These are phyloP conservation scores for Ophiostoma triangulosporum DNA, from an alignment of 2,329 filamentous ascomycete genomes.

Conservation along the genomic window DNA sequence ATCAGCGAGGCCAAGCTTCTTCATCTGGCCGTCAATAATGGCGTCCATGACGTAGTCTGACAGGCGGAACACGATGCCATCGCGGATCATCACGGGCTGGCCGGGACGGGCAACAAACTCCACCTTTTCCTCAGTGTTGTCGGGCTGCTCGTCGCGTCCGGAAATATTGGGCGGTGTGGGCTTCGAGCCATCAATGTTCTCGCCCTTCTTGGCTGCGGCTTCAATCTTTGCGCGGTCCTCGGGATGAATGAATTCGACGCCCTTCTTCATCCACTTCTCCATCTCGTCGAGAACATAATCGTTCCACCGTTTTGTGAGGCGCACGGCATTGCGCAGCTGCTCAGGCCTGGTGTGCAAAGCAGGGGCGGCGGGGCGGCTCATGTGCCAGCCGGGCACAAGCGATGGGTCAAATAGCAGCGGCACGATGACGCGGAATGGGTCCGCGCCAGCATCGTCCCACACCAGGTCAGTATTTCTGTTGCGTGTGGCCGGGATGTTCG, in stretches of 20 bases:
- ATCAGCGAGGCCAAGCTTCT: conserved; percentile 25
- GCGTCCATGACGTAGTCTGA: conserved; percentile 31
- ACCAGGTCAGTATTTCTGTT: conserved; percentile 13
- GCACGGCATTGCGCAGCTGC: conserved; percentile 40
- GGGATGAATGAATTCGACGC: conserved; percentile 5
- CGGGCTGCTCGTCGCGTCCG: conserved; percentile 4
- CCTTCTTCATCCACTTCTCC: conserved; percentile 29
- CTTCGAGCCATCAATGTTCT: background rate
- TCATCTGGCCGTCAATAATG: conserved; percentile 19
- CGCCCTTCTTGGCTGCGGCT: background rate
- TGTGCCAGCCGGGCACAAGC: conserved; percentile 38
- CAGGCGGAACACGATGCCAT: conserved; percentile 15
- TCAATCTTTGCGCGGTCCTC: background rate
- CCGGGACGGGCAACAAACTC: background rate
- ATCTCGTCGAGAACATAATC: conserved; percentile 26
- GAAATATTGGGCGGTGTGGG: background rate
- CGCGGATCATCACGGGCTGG: conserved; percentile 2
- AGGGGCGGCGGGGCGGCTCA: conserved; percentile 27
- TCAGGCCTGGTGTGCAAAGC: conserved; percentile 34
- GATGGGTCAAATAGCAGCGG: conserved; percentile 40
- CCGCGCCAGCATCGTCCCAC: conserved; percentile 15
- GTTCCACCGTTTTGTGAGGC: conserved; percentile 39
- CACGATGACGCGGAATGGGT: conserved; percentile 35
- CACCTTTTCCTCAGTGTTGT: conserved; percentile 5
- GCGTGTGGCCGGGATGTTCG: background rate